Evolutionary conservation across 768 basidiomycete species (phyloP).

Genomic region (Postia placenta): DNA sequence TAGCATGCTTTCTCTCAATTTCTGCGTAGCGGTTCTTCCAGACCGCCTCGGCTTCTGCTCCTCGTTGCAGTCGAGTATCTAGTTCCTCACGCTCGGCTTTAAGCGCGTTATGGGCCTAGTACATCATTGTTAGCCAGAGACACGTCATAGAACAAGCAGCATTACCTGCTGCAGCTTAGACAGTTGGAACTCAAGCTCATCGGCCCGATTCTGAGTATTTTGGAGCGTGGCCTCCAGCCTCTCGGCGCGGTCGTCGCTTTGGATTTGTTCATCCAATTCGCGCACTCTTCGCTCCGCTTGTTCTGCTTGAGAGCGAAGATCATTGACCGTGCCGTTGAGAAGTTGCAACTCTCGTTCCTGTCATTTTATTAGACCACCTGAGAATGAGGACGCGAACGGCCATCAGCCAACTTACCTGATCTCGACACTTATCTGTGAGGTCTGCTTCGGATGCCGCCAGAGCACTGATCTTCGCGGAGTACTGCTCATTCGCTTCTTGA

Average conservation of each 20-base stretch:
- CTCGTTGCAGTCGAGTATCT: constrained; percentile 38
- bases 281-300: constrained; percentile 52
- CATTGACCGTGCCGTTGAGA: constrained; percentile 45
- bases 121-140: constrained; percentile 6
- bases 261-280: constrained; percentile 76
- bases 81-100: constrained; percentile 59
- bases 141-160: background rate
- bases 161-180: constrained; percentile 73
- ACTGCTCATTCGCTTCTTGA: constrained; percentile 31
- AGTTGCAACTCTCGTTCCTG: constrained; percentile 76
- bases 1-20: constrained; percentile 36
- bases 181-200: constrained; percentile 78
- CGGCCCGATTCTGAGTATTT: constrained; percentile 75
- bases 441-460: constrained; percentile 50
- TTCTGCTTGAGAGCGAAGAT: constrained; percentile 47
- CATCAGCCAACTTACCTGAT: constrained; percentile 36
- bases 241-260: constrained; percentile 78
- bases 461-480: constrained; percentile 33
- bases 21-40: constrained; percentile 43
- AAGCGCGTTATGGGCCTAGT: constrained; percentile 48
- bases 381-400: background rate
- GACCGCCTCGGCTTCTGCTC: constrained; percentile 38
- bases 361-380: background rate
- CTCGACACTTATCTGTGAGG: constrained; percentile 40
- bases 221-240: constrained; percentile 65